Conservation (phyloP, 768 basidiomycete genomes). For the Boletus coccyginus region DNA sequence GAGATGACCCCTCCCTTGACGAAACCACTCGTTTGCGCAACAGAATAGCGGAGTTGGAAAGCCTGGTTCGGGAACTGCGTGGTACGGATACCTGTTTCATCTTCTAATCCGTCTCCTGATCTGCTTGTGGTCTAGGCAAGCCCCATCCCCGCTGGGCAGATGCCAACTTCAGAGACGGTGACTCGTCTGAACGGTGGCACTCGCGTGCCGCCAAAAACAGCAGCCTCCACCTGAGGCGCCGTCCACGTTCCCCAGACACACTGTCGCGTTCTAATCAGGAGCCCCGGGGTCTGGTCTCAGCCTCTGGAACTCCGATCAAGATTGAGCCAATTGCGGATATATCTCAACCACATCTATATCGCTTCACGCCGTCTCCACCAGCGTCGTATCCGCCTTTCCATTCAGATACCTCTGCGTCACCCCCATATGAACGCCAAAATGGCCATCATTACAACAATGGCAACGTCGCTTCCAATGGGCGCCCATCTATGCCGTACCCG, state of each 20-base stretch:
- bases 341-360: slow-evolving; percentile 54
- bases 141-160: slow-evolving; percentile 88
- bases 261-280: slow-evolving; percentile 34
- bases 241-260: slow-evolving; percentile 36
- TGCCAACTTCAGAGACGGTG: slow-evolving; percentile 72
- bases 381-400: slow-evolving; percentile 54
- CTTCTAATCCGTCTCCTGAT: slow-evolving; percentile 7
- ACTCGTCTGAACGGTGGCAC: slow-evolving; percentile 84
- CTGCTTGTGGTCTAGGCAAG: slow-evolving; percentile 51
- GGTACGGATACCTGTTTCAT: slow-evolving; percentile 42
- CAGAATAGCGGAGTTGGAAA: slow-evolving; percentile 90
- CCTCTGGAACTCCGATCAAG: slow-evolving; percentile 62
- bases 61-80: slow-evolving; percentile 83
- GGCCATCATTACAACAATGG: slow-evolving; percentile 33
- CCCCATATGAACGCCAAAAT: slow-evolving; percentile 34
- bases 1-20: slow-evolving; percentile 85
- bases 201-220: slow-evolving; percentile 74
- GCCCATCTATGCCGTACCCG: slow-evolving; percentile 33
- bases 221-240: slow-evolving; percentile 42
- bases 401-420: slow-evolving; percentile 39
- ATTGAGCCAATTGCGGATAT: slow-evolving; percentile 56
- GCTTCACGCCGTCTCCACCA: slow-evolving; percentile 64
- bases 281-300: slow-evolving; percentile 40
- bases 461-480: slow-evolving; percentile 26
- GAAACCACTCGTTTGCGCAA: slow-evolving; percentile 84